phyloP scores from a whole-genome alignment of 768 basidiomycete genomes.

The Pleurotus ostreatus region DNA sequence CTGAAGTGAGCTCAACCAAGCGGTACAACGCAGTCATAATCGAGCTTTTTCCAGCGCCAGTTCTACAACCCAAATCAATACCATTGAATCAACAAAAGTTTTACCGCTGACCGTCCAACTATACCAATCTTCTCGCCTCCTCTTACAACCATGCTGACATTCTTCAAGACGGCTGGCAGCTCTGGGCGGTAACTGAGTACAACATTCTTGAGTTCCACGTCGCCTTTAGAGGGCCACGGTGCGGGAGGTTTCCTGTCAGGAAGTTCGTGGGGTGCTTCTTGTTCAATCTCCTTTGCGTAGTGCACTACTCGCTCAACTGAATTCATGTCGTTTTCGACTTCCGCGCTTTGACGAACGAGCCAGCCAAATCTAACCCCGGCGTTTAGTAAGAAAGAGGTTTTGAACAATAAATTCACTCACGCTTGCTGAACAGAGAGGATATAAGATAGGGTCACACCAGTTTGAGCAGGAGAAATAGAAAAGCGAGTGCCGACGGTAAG shows the following conservation, averaged over 20 bases:
- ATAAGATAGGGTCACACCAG: constrained; percentile 73
- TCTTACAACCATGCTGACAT: constrained; percentile 63
- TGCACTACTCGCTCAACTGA: constrained; percentile 82
- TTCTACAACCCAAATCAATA: constrained; percentile 31
- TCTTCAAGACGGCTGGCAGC: constrained; percentile 85
- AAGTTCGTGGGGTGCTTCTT: constrained; percentile 71
- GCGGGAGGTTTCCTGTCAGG: constrained; percentile 54
- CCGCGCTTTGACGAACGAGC: constrained; percentile 74
- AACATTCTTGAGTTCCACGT: constrained; percentile 71
- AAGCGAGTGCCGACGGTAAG: constrained; percentile 73
- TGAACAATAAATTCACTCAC: constrained; percentile 17
- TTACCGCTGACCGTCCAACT: constrained; percentile 50
- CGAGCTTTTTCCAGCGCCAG: constrained; percentile 86
- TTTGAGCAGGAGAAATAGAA: constrained; percentile 74
- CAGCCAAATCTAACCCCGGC: constrained; percentile 53
- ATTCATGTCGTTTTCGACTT: constrained; percentile 94
- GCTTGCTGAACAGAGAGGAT: constrained; percentile 77
- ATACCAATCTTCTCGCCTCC: constrained; percentile 91
- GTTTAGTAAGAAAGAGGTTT: neutral
- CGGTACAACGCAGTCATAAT: constrained; percentile 88
- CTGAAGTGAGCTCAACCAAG: constrained; percentile 74
- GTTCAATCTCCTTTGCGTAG: constrained; percentile 77
- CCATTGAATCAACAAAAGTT: neutral
- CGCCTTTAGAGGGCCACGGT: constrained; percentile 74
- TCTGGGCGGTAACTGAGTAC: constrained; percentile 83